Percentiles rank a stretch among this genome's conserved stretches.
Evolutionary conservation across 257 asterid species (phyloP).

Genomic region (Solanum chilense): DNA sequence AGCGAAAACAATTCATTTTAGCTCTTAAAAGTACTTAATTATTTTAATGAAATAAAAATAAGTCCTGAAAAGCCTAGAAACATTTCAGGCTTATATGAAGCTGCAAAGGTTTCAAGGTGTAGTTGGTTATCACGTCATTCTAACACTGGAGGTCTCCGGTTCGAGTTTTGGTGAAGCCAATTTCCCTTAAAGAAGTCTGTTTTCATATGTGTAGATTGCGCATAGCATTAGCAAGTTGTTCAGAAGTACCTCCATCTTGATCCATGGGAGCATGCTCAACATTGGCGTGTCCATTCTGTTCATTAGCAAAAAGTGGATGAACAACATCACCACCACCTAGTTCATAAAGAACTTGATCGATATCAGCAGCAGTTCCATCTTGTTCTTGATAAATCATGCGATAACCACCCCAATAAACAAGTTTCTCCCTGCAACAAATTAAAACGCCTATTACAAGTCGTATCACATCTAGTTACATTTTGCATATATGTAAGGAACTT

Average conservation of each 20-base stretch:
- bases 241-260: background rate
- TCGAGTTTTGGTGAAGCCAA: no score
- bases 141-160: no score
- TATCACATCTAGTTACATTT: background rate
- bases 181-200: background rate
- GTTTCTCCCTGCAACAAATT: background rate
- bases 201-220: background rate
- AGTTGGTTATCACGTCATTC: constrained; percentile 55
- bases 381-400: background rate
- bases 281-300: background rate
- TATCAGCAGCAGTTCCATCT: background rate
- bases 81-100: background rate
- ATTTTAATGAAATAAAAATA: no score
- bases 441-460: background rate
- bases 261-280: background rate
- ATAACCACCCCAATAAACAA: background rate
- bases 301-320: background rate
- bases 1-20: background rate
- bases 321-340: background rate
- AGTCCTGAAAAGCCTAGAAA: no score
- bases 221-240: background rate
- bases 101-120: constrained; percentile 24
- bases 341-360: background rate
- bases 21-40: no score
- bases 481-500: background rate